A percentile compares a stretch with the other conserved stretches of the same genome.
Evolutionary conservation across 2,329 filamentous ascomycete genomes (phyloP).

Genomic region (Curvularia verruculosa): DNA sequence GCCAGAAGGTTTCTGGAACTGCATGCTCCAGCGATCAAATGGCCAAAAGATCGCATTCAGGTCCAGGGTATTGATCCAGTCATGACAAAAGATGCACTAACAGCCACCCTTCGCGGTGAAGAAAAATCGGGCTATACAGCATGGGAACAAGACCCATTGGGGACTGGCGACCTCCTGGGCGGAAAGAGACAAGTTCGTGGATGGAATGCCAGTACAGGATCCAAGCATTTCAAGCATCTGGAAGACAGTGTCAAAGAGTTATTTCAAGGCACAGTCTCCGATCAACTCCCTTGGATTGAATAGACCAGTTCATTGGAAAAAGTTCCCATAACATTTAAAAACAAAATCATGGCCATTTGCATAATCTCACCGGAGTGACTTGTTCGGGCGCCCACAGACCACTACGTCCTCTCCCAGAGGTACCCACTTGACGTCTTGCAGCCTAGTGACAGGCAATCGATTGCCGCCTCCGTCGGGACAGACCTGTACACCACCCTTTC

Average conservation of each 20-base stretch:
- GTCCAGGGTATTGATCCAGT: constrained; percentile 56
- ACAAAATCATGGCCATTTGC: background rate
- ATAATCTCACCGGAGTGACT: background rate
- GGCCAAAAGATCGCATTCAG: constrained; percentile 50
- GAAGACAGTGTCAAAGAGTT: constrained; percentile 40
- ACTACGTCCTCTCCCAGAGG: constrained; percentile 84
- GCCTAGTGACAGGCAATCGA: constrained; percentile 64
- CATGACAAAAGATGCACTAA: constrained; percentile 46
- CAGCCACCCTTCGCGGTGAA: constrained; percentile 48
- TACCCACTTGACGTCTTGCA: constrained; percentile 73
- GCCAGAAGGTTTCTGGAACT: constrained; percentile 50
- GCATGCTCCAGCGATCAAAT: constrained; percentile 52
- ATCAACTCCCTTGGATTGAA: constrained; percentile 36
- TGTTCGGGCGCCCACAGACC: constrained; percentile 69
- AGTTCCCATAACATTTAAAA: background rate
- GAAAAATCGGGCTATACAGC: constrained; percentile 44
- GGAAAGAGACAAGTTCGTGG: constrained; percentile 51
- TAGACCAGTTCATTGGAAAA: background rate
- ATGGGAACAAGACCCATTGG: constrained; percentile 51
- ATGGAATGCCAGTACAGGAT: constrained; percentile 39
- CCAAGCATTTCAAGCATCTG: constrained; percentile 30
- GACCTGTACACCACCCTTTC: constrained; percentile 79
- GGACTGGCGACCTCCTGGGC: constrained; percentile 41
- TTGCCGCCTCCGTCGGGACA: constrained; percentile 66
- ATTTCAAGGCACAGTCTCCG: constrained; percentile 28